Evolutionary conservation across 148 eudicot species (phyloP), one percentile per base, ranked within the genome.

Genomic region (Vaccinium macrocarpon): DNA sequence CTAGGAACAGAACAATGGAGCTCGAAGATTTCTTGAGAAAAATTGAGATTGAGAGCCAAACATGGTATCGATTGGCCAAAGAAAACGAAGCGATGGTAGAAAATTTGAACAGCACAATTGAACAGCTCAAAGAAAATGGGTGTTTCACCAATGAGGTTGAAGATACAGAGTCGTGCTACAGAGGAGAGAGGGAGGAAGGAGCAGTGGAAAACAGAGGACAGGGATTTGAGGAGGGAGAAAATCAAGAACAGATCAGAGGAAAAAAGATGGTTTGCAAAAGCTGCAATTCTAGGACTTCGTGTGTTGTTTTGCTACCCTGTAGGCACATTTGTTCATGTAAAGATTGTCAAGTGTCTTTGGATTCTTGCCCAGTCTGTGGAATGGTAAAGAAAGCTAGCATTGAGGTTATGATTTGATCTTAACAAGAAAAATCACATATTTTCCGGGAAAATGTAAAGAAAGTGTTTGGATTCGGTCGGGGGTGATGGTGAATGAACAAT

Each of bases 291-390:
- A 70, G 91, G 76, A 78, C 81, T 7, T 88, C 92, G 74, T 86
- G 95, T 64, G 88, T 95, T 2, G 53, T 95, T 74, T 79, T 95
- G 50, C 81, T 95, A 11, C 98, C 98, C 27, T 95, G 98, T 51
- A 91, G 94, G 82, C 98, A 95, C 74, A 83, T 95, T 0, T 91
- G 93, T 82, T 92, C 90, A 5, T 95, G 98, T 85, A 90, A 86
- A 83, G 88, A 78, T 19, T 95, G 97, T 86, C 92, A 90, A 68
- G 86, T 83, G 76, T 90, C 85, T 83, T 82, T 95, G 50, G 83
- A 88, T 86, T 85, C 85, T 82, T 95, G 98, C 84, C 98, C 97
- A n/a, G 82, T 95, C 57, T 95, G 97, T 91, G 86, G 85, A 50
- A 86, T 90, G 79, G 86, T 70, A 8, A 95, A 95, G 89, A 84